Evolutionary conservation across 2,329 filamentous ascomycete species (phyloP).

Genomic region (Ophiosphaerella korrae): DNA sequence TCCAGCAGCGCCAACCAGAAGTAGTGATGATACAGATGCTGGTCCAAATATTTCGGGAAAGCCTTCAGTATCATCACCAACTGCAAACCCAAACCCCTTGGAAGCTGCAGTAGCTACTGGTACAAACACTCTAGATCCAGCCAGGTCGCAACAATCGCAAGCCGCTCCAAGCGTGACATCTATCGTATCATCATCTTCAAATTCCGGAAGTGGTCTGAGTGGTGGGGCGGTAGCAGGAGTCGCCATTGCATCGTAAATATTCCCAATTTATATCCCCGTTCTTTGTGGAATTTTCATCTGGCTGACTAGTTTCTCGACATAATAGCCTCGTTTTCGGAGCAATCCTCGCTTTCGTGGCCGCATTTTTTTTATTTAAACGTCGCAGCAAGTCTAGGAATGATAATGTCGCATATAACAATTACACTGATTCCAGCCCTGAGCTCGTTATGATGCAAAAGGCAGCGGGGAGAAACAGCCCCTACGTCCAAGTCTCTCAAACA

Average conservation of each 20-base stretch:
- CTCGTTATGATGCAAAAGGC: slow-evolving; percentile 30
- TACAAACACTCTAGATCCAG: no score
- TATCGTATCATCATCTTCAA: not conserved
- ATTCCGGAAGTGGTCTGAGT: slow-evolving; percentile 4
- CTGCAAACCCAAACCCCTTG: no score
- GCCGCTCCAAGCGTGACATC: not conserved
- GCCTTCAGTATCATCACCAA: not conserved
- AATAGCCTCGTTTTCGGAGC: slow-evolving; percentile 29
- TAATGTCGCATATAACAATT: slow-evolving; percentile 14
- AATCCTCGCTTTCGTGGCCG: slow-evolving; percentile 32
- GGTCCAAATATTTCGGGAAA: not conserved
- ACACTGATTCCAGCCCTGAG: slow-evolving; percentile 29
- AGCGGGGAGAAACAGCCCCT: slow-evolving; percentile 22
- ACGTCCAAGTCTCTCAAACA: slow-evolving; percentile 35
- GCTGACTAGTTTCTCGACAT: not conserved
- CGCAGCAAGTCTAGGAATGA: slow-evolving; percentile 16
- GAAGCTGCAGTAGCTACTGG: no score
- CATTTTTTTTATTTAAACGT: slow-evolving; percentile 39
- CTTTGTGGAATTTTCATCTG: not conserved
- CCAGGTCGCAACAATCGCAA: not conserved
- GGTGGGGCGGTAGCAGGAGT: slow-evolving; percentile 28
- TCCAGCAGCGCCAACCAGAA: no score
- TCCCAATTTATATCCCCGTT: not conserved
- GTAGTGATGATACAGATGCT: not conserved
- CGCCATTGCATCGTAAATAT: slow-evolving; percentile 19